phyloP scores from a whole-genome alignment of 176 grass and related monocot genomes.

The Avena atlantica region DNA sequence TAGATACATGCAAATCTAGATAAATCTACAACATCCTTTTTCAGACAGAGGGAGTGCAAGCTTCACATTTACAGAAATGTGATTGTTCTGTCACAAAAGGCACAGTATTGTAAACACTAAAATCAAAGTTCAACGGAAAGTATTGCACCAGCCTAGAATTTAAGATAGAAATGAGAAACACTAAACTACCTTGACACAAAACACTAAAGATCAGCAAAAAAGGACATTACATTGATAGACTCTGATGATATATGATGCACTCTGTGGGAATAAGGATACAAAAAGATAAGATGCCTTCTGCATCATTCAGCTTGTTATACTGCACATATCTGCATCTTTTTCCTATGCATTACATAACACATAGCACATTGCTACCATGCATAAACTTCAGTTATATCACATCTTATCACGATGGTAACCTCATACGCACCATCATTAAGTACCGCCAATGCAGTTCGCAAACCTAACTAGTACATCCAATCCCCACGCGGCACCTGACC shows the following conservation, averaged over 20 bases:
- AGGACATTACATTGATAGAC: neutral
- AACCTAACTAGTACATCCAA: slow-evolving; percentile 19
- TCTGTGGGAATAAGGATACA: neutral
- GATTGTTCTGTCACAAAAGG: neutral
- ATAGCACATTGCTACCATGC: neutral
- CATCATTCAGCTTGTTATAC: neutral
- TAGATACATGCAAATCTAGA: too few relatives aligned
- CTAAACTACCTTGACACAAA: neutral
- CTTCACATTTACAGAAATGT: neutral
- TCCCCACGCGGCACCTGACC: neutral
- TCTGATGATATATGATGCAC: neutral
- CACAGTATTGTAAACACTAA: neutral
- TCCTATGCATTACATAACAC: neutral
- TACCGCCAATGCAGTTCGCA: neutral
- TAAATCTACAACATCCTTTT: too few relatives aligned
- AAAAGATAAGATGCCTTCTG: neutral
- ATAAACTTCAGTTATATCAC: neutral
- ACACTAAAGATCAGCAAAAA: neutral
- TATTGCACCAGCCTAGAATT: neutral
- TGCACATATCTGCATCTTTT: neutral
- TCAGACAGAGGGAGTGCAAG: neutral
- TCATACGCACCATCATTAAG: neutral
- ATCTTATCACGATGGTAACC: neutral
- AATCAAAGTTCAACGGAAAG: neutral
- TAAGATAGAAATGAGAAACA: neutral